Evolutionary conservation across 2,329 filamentous ascomycete genomes (phyloP).

Genomic region (Dichotomopilus funicola): DNA sequence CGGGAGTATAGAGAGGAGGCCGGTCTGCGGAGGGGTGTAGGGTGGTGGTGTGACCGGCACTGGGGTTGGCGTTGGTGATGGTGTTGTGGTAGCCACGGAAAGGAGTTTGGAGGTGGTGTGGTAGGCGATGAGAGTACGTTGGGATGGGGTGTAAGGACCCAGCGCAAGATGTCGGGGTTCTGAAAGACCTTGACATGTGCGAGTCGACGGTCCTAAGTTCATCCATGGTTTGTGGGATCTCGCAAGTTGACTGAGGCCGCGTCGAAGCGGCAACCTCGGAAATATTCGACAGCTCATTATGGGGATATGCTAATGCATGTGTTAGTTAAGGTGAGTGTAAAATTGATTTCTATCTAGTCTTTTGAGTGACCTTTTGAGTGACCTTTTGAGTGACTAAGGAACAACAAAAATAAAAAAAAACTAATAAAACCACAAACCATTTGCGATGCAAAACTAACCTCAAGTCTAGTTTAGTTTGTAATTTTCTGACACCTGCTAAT

Average conservation of each 20-base stretch:
- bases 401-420: too few species aligned
- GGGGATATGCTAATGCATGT: neutral
- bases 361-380: too few species aligned
- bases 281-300: slow-evolving; percentile 16
- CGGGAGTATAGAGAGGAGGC: slow-evolving; percentile 65
- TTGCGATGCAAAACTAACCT: too few species aligned
- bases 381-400: too few species aligned
- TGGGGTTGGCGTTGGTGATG: slow-evolving; percentile 2
- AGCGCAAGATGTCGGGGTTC: slow-evolving; percentile 11
- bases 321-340: too few species aligned
- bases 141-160: slow-evolving; percentile 4
- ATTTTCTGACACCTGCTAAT: too few species aligned
- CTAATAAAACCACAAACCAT: too few species aligned
- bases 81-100: slow-evolving; percentile 11
- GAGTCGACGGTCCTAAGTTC: slow-evolving; percentile 2
- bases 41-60: slow-evolving; percentile 13
- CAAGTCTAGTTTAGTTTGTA: too few species aligned
- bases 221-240: neutral
- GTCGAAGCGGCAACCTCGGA: slow-evolving; percentile 10
- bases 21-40: slow-evolving; percentile 65
- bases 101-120: slow-evolving; percentile 20
- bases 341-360: too few species aligned
- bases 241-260: slow-evolving; percentile 4
- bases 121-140: slow-evolving; percentile 16
- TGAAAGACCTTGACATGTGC: slow-evolving; percentile 5